phyloP scores from a whole-genome alignment of 2,329 filamentous ascomycete genomes.

The Cordyceps cateniannulata region DNA sequence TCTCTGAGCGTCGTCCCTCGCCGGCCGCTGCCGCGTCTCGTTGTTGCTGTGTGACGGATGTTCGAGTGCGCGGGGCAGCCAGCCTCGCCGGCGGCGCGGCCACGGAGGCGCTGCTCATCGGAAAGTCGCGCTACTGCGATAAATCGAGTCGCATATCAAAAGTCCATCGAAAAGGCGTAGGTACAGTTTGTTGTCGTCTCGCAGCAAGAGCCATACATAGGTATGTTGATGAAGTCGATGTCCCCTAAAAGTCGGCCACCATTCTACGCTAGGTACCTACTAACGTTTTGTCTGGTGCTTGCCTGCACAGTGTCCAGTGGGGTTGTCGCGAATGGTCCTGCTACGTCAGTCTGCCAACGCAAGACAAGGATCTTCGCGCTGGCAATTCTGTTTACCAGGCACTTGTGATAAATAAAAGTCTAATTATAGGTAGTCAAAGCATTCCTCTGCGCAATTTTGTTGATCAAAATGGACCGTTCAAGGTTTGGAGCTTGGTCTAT shows the following conservation, averaged over 20 bases:
- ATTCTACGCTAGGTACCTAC: too few species aligned
- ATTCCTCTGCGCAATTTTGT: background rate
- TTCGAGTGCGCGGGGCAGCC: conserved; percentile 10
- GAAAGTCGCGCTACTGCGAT: background rate
- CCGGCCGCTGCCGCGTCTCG: conserved; percentile 19
- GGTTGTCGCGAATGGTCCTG: too few species aligned
- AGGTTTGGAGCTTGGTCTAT: conserved; percentile 7
- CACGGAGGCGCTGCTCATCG: conserved; percentile 7
- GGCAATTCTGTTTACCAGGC: too few species aligned
- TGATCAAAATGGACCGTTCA: background rate
- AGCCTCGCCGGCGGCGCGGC: conserved; percentile 8
- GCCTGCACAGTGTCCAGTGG: too few species aligned
- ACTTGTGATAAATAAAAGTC: too few species aligned
- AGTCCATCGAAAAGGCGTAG: background rate
- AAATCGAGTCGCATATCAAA: background rate
- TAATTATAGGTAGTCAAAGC: background rate
- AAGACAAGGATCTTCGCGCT: background rate
- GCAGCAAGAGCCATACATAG: background rate
- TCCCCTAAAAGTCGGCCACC: background rate
- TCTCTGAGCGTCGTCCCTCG: conserved; percentile 25
- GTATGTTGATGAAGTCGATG: background rate
- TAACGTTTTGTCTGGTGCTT: too few species aligned
- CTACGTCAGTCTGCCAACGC: background rate
- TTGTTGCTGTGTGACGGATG: conserved; percentile 17
- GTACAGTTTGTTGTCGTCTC: background rate